phyloP scores from a whole-genome alignment of 371 early-diverging fungal species.

The Nematocida minor region DNA sequence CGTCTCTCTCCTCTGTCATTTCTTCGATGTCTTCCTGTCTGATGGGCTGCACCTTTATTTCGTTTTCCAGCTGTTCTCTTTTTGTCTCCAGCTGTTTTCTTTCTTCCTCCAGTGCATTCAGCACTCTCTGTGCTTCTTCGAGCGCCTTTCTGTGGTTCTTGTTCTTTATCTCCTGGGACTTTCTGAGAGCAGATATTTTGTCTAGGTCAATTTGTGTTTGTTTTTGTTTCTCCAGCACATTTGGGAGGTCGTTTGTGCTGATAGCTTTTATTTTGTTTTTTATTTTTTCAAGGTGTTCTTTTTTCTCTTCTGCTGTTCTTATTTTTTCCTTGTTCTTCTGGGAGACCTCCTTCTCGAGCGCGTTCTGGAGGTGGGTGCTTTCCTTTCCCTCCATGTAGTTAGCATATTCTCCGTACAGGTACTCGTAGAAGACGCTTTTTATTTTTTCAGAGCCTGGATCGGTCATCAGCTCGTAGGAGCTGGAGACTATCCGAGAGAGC shows the following conservation, averaged over 20 bases:
- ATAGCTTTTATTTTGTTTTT: conserved; percentile 41
- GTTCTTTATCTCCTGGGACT: conserved; percentile 57
- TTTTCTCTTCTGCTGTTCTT: neutral
- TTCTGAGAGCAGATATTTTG: conserved; percentile 46
- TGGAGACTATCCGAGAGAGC: conserved; percentile 67
- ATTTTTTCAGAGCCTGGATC: conserved; percentile 30
- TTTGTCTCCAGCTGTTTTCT: conserved; percentile 19
- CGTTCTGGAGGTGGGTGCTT: neutral
- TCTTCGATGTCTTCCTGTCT: conserved; percentile 73
- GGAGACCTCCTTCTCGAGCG: neutral
- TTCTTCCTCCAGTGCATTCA: conserved; percentile 50
- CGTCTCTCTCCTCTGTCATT: conserved; percentile 70
- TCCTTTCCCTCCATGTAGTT: conserved; percentile 63
- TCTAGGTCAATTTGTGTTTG: conserved; percentile 57
- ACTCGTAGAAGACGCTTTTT: conserved; percentile 59
- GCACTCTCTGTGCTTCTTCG: conserved; percentile 35
- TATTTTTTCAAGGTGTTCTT: neutral
- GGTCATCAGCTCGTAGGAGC: neutral
- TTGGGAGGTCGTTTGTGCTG: conserved; percentile 43
- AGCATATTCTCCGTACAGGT: conserved; percentile 62
- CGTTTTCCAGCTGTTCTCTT: conserved; percentile 62
- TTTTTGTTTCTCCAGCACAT: conserved; percentile 52
- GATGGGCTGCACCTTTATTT: conserved; percentile 71
- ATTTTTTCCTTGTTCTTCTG: conserved; percentile 43
- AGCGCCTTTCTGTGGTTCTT: conserved; percentile 55